A percentile compares a stretch with the other conserved stretches of the same genome.
Conservation (phyloP, 192 early-diverging fungal genomes). For the Mortierella claussenii region DNA sequence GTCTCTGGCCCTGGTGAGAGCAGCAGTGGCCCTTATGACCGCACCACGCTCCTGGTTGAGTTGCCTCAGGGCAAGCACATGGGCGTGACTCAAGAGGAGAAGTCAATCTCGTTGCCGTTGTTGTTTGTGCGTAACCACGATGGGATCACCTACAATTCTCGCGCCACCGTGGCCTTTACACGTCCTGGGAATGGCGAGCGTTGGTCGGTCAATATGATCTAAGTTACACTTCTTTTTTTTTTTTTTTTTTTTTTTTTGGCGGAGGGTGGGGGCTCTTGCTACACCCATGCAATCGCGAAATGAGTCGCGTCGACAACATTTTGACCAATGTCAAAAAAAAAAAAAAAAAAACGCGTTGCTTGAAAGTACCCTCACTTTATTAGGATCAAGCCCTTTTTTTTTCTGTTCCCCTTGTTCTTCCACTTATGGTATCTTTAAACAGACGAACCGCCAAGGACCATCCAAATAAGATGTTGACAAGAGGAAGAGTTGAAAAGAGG, state of each 20-base stretch:
- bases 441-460: no score
- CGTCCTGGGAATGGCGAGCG: constrained; percentile 35
- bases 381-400: no score
- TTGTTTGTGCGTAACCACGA: constrained; percentile 39
- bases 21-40: constrained; percentile 7
- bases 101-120: constrained; percentile 22
- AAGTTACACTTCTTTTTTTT: background rate
- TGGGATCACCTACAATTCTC: constrained; percentile 49
- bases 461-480: no score
- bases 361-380: no score
- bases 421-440: no score
- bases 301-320: no score
- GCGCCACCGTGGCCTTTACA: constrained; percentile 39
- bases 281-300: no score
- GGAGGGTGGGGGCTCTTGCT: no score
- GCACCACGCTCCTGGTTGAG: constrained; percentile 41
- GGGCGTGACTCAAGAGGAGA: constrained; percentile 17
- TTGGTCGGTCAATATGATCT: constrained; percentile 41
- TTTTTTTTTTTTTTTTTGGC: constrained; percentile 9
- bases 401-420: no score
- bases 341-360: no score
- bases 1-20: background rate
- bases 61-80: constrained; percentile 25
- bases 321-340: no score
- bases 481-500: no score